These are phyloP conservation scores for Magnolia changhungtana DNA, from an alignment of 164 flowering plant genomes.

Conservation along the genomic window DNA sequence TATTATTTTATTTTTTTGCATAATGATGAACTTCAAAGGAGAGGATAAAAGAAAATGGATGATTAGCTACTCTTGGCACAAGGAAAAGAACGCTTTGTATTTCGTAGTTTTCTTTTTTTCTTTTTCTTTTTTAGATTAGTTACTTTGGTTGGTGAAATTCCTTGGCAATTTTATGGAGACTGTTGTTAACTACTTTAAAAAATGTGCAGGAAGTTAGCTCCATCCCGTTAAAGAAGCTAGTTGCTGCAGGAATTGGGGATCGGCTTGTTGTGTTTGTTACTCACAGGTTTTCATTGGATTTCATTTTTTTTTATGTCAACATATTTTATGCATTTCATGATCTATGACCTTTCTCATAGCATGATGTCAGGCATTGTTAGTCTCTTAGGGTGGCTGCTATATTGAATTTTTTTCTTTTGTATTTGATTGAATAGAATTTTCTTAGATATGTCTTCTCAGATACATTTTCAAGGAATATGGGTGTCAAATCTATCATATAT, in stretches of 20 bases:
- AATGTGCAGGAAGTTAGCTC: slow-evolving; percentile 88
- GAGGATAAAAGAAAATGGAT: not conserved
- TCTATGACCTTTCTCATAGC: not conserved
- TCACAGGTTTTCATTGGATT: slow-evolving; percentile 53
- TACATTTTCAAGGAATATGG: no score
- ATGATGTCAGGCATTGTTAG: no score
- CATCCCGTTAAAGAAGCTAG: slow-evolving; percentile 78
- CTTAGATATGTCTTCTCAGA: no score
- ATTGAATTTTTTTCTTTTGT: no score
- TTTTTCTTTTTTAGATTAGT: no score
- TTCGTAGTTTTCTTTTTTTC: not conserved
- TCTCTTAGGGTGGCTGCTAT: no score
- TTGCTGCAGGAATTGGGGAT: slow-evolving; percentile 90
- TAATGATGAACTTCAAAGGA: not conserved
- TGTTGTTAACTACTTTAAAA: not conserved
- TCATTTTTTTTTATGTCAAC: not conserved
- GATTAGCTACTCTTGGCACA: not conserved
- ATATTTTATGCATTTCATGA: no score
- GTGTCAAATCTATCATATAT: no score
- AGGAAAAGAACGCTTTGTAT: not conserved
- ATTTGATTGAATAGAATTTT: no score
- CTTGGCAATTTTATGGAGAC: not conserved
- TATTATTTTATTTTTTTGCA: no score
- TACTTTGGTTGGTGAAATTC: not conserved
- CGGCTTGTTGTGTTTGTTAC: slow-evolving; percentile 95